Evolutionary conservation across 2,329 filamentous ascomycete species (phyloP).

Genomic region (Beauveria asiatica): DNA sequence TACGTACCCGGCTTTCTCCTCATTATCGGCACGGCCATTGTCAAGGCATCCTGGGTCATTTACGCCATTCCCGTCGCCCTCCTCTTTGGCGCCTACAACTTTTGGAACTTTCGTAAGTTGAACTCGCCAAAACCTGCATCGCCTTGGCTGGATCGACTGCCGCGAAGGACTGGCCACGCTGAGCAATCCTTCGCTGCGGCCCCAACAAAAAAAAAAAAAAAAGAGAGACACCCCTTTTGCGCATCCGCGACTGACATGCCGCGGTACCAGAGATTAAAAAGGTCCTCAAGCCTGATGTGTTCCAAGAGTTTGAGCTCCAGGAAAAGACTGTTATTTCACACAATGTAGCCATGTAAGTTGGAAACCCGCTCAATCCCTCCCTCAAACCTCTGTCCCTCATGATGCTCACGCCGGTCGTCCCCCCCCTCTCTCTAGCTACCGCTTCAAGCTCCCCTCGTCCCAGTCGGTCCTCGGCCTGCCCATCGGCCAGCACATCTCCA

Average conservation of each 20-base stretch:
- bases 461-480: slow-evolving; percentile 85
- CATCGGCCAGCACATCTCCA: slow-evolving; percentile 98
- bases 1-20: slow-evolving; percentile 77
- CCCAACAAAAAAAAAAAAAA: not conserved
- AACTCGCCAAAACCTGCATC: not conserved
- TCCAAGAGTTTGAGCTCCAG: slow-evolving; percentile 87
- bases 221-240: not conserved
- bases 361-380: not conserved
- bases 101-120: slow-evolving; percentile 60
- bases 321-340: slow-evolving; percentile 95
- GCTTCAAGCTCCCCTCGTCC: slow-evolving; percentile 73
- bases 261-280: slow-evolving; percentile 57
- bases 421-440: slow-evolving; percentile 53
- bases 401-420: not conserved
- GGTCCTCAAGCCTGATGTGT: slow-evolving; percentile 76
- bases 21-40: slow-evolving; percentile 64
- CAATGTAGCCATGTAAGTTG: slow-evolving; percentile 85
- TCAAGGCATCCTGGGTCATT: slow-evolving; percentile 69
- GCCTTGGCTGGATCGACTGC: not conserved
- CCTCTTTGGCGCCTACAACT: slow-evolving; percentile 60
- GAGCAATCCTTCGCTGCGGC: not conserved
- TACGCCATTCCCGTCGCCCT: slow-evolving; percentile 62
- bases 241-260: slow-evolving; percentile 5
- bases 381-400: not conserved
- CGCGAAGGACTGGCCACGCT: not conserved